Conservation (phyloP, 495 filamentous ascomycete genomes). For the Neurospora sp. region DNA sequence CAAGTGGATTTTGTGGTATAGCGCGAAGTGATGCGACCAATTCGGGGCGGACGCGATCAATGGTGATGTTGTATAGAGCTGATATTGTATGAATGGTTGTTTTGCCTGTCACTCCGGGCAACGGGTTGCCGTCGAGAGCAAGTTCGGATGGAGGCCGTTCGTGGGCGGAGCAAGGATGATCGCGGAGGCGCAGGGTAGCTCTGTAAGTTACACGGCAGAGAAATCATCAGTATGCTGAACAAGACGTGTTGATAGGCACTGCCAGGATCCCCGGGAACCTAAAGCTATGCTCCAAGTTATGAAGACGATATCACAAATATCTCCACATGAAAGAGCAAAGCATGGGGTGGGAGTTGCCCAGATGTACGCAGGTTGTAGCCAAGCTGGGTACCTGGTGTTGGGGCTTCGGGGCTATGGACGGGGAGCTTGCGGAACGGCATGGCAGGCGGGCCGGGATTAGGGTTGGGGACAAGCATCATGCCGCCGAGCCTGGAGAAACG, state of each 20-base stretch:
- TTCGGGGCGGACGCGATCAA: background rate
- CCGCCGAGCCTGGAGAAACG: background rate
- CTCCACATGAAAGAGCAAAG: background rate
- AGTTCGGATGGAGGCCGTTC: slow-evolving; percentile 6
- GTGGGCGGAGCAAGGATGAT: slow-evolving; percentile 10
- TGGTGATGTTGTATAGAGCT: background rate
- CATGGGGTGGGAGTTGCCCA: background rate
- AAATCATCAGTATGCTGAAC: slow-evolving; percentile 7
- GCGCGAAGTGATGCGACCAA: background rate
- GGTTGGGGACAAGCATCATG: background rate
- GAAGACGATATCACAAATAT: background rate
- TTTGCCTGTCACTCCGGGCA: background rate
- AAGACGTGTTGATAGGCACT: background rate
- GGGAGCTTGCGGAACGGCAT: background rate
- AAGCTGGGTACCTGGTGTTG: background rate
- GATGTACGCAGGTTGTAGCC: background rate
- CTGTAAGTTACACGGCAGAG: slow-evolving; percentile 13
- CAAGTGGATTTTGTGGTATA: background rate
- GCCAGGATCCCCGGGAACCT: background rate
- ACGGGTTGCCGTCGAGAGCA: background rate
- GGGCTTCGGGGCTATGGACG: background rate
- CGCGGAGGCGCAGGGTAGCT: background rate
- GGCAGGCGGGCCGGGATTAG: background rate
- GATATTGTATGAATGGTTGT: background rate
- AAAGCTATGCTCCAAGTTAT: background rate